phyloP scores from a whole-genome alignment of 352 stramenopile species.

The Phytopythium cucurbitacearum region DNA sequence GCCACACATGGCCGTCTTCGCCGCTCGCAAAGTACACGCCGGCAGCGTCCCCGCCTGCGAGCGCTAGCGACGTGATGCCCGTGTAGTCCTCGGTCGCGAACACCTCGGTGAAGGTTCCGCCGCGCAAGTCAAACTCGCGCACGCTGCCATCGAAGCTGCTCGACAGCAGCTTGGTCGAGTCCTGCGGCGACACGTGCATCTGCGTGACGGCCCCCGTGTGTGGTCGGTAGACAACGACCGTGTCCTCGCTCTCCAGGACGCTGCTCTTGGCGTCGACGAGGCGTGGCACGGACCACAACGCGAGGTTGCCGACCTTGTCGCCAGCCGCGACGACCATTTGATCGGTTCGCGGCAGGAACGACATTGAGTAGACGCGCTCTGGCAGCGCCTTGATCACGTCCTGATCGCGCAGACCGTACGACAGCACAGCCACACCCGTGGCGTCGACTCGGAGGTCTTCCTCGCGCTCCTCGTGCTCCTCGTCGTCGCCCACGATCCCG shows the following conservation, averaged over 20 bases:
- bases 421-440: constrained; percentile 29
- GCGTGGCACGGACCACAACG: constrained; percentile 49
- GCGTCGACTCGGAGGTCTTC: constrained; percentile 37
- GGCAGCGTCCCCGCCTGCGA: constrained; percentile 3
- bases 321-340: constrained; percentile 58
- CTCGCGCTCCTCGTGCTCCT: constrained; percentile 29
- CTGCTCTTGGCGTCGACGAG: not conserved
- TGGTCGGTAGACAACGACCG: constrained; percentile 59
- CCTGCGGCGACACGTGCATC: constrained; percentile 43
- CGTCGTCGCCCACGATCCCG: constrained; percentile 23
- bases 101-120: constrained; percentile 44
- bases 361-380: constrained; percentile 74
- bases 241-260: constrained; percentile 14
- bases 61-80: constrained; percentile 59
- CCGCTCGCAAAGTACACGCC: constrained; percentile 45
- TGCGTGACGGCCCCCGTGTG: constrained; percentile 62
- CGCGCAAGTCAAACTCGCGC: constrained; percentile 61
- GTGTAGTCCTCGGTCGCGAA: constrained; percentile 39
- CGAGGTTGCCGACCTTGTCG: constrained; percentile 74
- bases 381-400: constrained; percentile 75
- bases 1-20: constrained; percentile 56
- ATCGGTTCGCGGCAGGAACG: constrained; percentile 64
- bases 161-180: constrained; percentile 59
- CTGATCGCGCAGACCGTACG: constrained; percentile 36
- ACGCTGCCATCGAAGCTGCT: constrained; percentile 70